Evolutionary conservation across 768 basidiomycete species (phyloP), one percentile per base, ranked within the genome.

Genomic region (Agaricus subrufescens): DNA sequence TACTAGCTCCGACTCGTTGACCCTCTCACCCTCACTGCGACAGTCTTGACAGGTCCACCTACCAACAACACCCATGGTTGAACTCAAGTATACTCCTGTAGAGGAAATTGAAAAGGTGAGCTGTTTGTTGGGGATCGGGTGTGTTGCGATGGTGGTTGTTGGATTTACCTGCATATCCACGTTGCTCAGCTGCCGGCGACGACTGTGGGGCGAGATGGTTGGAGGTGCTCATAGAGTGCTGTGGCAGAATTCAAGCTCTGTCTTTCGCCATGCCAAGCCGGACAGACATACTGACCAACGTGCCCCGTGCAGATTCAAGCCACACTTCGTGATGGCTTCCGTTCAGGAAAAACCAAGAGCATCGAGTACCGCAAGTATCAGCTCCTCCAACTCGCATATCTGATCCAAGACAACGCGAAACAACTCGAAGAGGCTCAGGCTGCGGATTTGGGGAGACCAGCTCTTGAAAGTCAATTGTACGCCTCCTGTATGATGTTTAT

Each of bases 331-430:
- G 71, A 73, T n/a, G 80, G 79, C 4, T 92, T 91, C 68, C 71
- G 70, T 30, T 70, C 82, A 1, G 87, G 89, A 14, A 90, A 85
- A 66, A 79, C 83, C 42, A 84, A 73, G 63, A 69, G 81, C n/a
- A 73, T 92, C 54, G 76, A 76, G 11, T 90, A 78, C 64, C 78
- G 92, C 63, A 91, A 85, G 69, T 78, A 83, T 44, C 90, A 92
- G 70, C 75, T 94, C 26, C 76, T 85, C n/a, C 81, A 86, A 63
- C 78, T 94, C 11, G 84, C 78, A 7, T 88, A 89, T 66, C 70
- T 90, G 61, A 30, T 91, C 62, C 77, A 89, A 66, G 91, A 94
- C 69, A 91, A 94, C 65, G 62, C 71, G 19, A 70, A 79, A 34
- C 79, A 72, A 14, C 81, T 93, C 62, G 75, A 81, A 43, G 75